phyloP scores from a whole-genome alignment of 2,329 filamentous ascomycete species.

The Nectriaceae sp. region DNA sequence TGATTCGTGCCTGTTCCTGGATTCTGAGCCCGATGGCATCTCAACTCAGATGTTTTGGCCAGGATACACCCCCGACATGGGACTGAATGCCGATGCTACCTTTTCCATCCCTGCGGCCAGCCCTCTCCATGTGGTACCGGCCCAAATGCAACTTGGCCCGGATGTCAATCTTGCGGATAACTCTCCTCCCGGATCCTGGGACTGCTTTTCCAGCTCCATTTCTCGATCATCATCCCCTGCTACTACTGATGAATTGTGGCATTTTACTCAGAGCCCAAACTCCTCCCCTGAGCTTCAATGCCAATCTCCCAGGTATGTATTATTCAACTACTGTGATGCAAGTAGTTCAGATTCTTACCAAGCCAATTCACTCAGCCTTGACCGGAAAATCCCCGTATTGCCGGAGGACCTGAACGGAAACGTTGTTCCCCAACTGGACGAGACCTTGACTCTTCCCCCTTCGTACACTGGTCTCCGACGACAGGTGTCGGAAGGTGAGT shows the following conservation, averaged over 20 bases:
- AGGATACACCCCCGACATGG: slow-evolving; percentile 47
- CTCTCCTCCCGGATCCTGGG: slow-evolving; percentile 55
- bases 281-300: slow-evolving; percentile 52
- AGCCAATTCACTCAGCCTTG: slow-evolving; percentile 27
- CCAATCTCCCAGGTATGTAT: slow-evolving; percentile 57
- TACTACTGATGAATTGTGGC: slow-evolving; percentile 51
- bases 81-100: slow-evolving; percentile 43
- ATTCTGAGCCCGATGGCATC: slow-evolving; percentile 49
- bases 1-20: slow-evolving; percentile 54
- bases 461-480: slow-evolving; percentile 47
- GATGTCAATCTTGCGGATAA: slow-evolving; percentile 49
- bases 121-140: slow-evolving; percentile 56
- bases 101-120: slow-evolving; percentile 45
- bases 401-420: slow-evolving; percentile 29
- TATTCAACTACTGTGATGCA: slow-evolving; percentile 8
- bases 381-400: slow-evolving; percentile 33
- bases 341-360: slow-evolving; percentile 24
- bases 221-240: slow-evolving; percentile 54
- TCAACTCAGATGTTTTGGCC: slow-evolving; percentile 54
- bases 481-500: slow-evolving; percentile 54
- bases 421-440: slow-evolving; percentile 30
- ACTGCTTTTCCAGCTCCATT: slow-evolving; percentile 53
- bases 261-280: slow-evolving; percentile 38
- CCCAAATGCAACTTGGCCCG: slow-evolving; percentile 57
- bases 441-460: slow-evolving; percentile 32